Base-by-base conservation (phyloP, 805 yeast species). In the Yamadazyma paraphyllophila region DNA sequence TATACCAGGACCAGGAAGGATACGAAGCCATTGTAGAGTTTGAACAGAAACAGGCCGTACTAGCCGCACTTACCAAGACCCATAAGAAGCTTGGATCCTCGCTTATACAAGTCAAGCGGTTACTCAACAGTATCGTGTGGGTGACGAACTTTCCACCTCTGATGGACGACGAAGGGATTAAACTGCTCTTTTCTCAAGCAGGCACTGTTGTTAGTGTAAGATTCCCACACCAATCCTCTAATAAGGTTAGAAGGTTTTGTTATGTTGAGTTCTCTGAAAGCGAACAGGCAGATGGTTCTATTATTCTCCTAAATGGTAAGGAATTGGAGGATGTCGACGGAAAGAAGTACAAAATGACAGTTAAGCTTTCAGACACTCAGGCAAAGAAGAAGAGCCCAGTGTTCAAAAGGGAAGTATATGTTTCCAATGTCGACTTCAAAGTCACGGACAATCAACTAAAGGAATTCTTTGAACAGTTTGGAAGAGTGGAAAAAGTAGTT, bases 101-200 rank as follows among this genome's bases (percentile, higher is more conserved):
- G 1, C 71, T 67, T 32, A 65, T 88, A 0, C 40, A 54, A 3
- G 85, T 88, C 0, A 59, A 58, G 3, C 62, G 76, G 30, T 61
- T 79, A 2, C 56, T 64, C 15, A 67, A 75, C 11, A 67, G 78
- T 31, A 83, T 89, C 0, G 47, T 88, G 1, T 88, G 88, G 84
- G 81, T 83, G 2, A 78, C 91, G 0, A 88, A 88, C 55, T 87
- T 77, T 54, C 90, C 95, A 0, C 83, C 88, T 2, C 55, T 65
- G 1, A 76, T 60, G 47, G 68, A 72, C 0, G 66, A 67, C 17
- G 61, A 59, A 0, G 65, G 71, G 4, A 41, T 88, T 0, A 53
- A 55, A 12, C 49, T 55, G 0, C 15, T 77, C 9, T 82, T 87
- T 55, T 45, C 57, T 0, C 37, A 60, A 2, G 57, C 55, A 34